Conservation (phyloP, 176 grass and related monocot genomes). For the Oryza glaberrima region DNA sequence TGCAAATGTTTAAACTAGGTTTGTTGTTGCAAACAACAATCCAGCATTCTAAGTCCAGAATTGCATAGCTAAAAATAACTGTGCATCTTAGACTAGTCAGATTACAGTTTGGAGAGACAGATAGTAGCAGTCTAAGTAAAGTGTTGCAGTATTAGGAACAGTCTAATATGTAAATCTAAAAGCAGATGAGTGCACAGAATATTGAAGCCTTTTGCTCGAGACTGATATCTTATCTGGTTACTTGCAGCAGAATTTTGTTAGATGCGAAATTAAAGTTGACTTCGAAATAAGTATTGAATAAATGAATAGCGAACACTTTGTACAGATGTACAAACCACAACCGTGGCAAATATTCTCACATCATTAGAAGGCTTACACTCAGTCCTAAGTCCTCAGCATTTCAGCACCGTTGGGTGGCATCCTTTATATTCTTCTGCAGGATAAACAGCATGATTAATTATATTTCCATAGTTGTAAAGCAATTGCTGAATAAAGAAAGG, state of each 20-base stretch:
- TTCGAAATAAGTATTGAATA: background rate
- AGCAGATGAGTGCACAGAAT: background rate
- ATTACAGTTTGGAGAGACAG: background rate
- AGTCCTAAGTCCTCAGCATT: background rate
- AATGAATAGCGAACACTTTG: background rate
- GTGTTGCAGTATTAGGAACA: background rate
- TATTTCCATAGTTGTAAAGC: background rate
- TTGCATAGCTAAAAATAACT: background rate
- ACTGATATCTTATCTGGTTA: background rate
- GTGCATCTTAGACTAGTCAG: background rate
- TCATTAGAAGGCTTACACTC: background rate
- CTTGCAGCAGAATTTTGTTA: background rate
- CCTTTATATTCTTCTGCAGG: background rate
- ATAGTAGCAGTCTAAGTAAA: background rate
- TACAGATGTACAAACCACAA: conserved; percentile 11
- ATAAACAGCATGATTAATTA: background rate
- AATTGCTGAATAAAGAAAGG: background rate
- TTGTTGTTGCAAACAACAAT: background rate
- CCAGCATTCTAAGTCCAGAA: conserved; percentile 3
- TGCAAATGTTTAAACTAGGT: background rate
- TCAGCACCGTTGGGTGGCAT: background rate
- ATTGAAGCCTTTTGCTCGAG: background rate
- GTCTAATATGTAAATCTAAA: background rate
- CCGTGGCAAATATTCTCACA: background rate
- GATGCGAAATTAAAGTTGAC: background rate